These are phyloP conservation scores for Abrus precatorius DNA, from an alignment of 306 rosid species.

Conservation along the genomic window DNA sequence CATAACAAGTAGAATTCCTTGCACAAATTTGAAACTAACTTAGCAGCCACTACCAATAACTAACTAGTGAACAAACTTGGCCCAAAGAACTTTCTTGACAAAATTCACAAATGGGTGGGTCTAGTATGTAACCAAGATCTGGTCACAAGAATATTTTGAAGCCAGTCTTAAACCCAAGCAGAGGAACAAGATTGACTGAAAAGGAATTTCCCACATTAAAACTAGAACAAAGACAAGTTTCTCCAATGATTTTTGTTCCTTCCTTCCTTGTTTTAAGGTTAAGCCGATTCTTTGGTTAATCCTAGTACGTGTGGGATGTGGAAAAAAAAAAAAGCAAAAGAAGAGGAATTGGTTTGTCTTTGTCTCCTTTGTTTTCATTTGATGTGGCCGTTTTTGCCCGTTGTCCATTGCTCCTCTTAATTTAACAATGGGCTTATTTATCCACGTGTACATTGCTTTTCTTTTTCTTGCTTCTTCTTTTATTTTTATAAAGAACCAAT, in stretches of 20 bases:
- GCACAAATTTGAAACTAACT: conserved; percentile 43
- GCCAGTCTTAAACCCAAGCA: conserved; percentile 51
- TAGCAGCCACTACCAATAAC: conserved; percentile 52
- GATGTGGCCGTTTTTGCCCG: conserved; percentile 42
- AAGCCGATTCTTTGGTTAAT: neutral
- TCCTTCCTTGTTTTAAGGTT: conserved; percentile 44
- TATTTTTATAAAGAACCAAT: neutral
- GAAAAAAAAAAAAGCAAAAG: conserved; percentile 5
- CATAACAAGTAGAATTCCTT: neutral
- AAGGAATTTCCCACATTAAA: conserved; percentile 51
- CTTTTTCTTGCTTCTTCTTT: neutral
- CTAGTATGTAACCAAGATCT: conserved; percentile 41
- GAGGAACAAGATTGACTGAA: conserved; percentile 45
- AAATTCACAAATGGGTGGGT: conserved; percentile 48
- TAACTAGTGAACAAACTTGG: conserved; percentile 63
- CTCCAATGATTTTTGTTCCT: conserved; percentile 26
- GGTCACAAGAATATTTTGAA: conserved; percentile 45
- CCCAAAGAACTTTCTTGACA: conserved; percentile 52
- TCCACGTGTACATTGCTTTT: neutral
- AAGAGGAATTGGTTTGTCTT: conserved; percentile 9
- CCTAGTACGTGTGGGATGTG: neutral
- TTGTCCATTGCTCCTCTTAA: conserved; percentile 33
- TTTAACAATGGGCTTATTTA: neutral
- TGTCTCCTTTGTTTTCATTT: conserved; percentile 5
- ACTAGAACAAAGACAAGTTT: conserved; percentile 46